A percentile compares a stretch with the other conserved stretches of the same genome.
Evolutionary conservation across 352 stramenopile species (phyloP).

Genomic region (Phytophthora crassamura): DNA sequence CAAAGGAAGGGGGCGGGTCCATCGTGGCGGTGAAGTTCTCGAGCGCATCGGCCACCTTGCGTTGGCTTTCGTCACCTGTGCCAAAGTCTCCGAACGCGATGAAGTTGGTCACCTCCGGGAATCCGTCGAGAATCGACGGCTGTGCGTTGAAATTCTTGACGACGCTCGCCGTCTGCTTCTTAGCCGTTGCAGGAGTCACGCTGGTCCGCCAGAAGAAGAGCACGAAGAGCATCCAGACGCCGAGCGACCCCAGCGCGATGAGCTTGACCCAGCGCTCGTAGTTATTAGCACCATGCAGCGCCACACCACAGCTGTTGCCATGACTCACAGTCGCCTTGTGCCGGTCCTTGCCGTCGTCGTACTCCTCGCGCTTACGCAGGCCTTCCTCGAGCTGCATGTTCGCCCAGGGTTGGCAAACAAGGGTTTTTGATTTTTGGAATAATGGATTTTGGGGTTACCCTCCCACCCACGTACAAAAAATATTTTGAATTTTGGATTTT

Average conservation of each 20-base stretch:
- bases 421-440: too few relatives aligned
- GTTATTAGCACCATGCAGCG: constrained; percentile 27
- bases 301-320: constrained; percentile 27
- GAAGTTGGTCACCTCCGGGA: constrained; percentile 74
- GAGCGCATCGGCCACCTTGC: constrained; percentile 66
- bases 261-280: constrained; percentile 76
- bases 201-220: constrained; percentile 54
- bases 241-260: constrained; percentile 57
- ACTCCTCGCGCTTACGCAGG: constrained; percentile 50
- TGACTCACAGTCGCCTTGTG: constrained; percentile 42
- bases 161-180: constrained; percentile 16
- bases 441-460: too few relatives aligned
- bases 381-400: constrained; percentile 70
- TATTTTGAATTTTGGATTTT: too few relatives aligned
- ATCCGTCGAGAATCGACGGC: constrained; percentile 47
- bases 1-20: constrained; percentile 71
- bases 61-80: constrained; percentile 69
- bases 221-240: constrained; percentile 67
- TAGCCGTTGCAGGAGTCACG: constrained; percentile 9
- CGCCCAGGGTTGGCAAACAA: neutral
- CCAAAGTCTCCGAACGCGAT: constrained; percentile 86
- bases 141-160: constrained; percentile 24
- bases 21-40: constrained; percentile 62
- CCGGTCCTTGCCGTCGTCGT: constrained; percentile 60
- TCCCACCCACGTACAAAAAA: too few relatives aligned